Evolutionary conservation across 2,329 filamentous ascomycete genomes (phyloP).

Genomic region (Fusarium anthophilum): DNA sequence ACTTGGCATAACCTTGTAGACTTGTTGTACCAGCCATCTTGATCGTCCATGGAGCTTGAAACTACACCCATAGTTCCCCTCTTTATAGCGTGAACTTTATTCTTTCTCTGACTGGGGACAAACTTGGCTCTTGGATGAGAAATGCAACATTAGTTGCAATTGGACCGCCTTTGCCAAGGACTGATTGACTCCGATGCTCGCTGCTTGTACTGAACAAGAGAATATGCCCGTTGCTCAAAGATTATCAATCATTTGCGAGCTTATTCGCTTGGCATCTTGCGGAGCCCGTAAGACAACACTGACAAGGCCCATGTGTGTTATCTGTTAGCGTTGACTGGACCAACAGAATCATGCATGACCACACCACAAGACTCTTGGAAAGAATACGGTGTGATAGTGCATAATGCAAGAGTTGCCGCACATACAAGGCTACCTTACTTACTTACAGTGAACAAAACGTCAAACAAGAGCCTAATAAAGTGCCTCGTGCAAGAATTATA

Average conservation of each 20-base stretch:
- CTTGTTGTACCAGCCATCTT: not conserved
- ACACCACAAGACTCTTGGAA: not conserved
- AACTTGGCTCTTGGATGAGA: not conserved
- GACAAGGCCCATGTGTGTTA: constrained; percentile 19
- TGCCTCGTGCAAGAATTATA: not conserved
- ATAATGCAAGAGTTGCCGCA: not conserved
- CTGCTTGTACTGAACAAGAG: not conserved
- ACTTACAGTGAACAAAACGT: not conserved
- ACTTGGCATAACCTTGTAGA: not conserved
- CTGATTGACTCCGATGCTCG: not conserved
- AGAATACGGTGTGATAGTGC: constrained; percentile 9
- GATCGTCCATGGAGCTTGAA: not conserved
- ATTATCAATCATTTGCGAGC: not conserved
- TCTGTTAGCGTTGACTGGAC: constrained; percentile 17
- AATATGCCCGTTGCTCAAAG: not conserved
- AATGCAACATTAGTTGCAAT: not conserved
- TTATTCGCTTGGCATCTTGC: constrained; percentile 8
- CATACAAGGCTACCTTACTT: not conserved
- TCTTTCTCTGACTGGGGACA: not conserved
- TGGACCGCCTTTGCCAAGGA: not conserved
- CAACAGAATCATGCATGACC: constrained; percentile 3
- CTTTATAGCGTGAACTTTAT: constrained; percentile 2
- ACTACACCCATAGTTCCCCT: not conserved
- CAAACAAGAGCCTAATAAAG: not conserved
- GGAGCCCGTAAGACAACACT: not conserved